A percentile compares a stretch with the other conserved stretches of the same genome.
Evolutionary conservation across 495 filamentous ascomycete species (phyloP).

Genomic region (Penicillium waksmanii): DNA sequence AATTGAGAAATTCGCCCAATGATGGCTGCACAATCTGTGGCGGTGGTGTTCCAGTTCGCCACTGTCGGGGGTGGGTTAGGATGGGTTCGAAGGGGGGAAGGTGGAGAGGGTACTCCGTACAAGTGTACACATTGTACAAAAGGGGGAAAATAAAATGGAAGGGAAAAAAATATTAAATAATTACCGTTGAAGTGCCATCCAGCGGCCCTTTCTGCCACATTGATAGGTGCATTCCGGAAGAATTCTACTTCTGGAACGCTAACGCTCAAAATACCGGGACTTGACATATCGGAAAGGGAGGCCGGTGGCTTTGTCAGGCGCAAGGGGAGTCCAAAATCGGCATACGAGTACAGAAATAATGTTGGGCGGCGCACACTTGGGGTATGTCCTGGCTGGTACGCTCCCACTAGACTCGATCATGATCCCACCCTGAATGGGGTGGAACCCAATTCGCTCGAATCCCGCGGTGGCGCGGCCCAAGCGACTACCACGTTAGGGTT

Average conservation of each 20-base stretch:
- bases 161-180: slow-evolving; percentile 9
- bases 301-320: background rate
- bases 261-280: background rate
- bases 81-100: slow-evolving; percentile 11
- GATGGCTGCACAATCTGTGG: background rate
- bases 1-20: slow-evolving; percentile 14
- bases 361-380: slow-evolving; percentile 2
- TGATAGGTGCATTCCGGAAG: slow-evolving; percentile 2
- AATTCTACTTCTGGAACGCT: background rate
- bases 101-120: slow-evolving; percentile 10
- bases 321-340: background rate
- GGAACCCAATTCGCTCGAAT: background rate
- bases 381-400: slow-evolving; percentile 20
- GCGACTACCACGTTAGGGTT: slow-evolving; percentile 7
- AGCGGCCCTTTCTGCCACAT: background rate
- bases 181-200: slow-evolving; percentile 1
- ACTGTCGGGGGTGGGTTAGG: slow-evolving; percentile 23
- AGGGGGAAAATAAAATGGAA: slow-evolving; percentile 10
- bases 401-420: slow-evolving; percentile 47
- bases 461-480: slow-evolving; percentile 1
- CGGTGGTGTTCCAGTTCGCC: slow-evolving; percentile 19
- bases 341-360: slow-evolving; percentile 8
- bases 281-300: background rate
- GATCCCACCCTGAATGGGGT: slow-evolving; percentile 19
- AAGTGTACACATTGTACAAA: slow-evolving; percentile 4